Base-by-base conservation (phyloP, 129 eudicot genomes). In the Saussurea involucrata region DNA sequence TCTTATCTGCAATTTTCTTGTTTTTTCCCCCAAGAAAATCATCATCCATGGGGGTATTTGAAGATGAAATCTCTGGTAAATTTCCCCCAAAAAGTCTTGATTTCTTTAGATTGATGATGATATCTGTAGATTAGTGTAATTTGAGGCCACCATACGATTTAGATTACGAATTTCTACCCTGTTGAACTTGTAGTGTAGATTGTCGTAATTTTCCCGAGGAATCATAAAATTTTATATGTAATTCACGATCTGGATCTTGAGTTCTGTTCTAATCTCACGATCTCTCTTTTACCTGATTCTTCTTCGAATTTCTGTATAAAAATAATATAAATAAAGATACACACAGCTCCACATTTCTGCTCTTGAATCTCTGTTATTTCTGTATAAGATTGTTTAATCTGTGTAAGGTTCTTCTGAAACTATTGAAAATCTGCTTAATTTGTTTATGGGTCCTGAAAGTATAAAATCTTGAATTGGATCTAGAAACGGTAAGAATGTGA, bases 81-180 rank as follows among this genome's bases (percentile, higher is more conserved):
- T 53, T 17, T 53, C 24, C 55, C 69, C 42, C 13, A 68, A 73
- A 76, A 31, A 42, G 28, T 40, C 24, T 67, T 76, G 81, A 76
- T 76, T 24, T 67, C 27, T 29, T 66, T 76, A 10, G 49, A 67
- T 49, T 67, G 29, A 44, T 76, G 80, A 65, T 76, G 65, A 27
- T n/a, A 22, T 68, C 17, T 60, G 82, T 78, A 70, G 82, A 78
- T 70, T 70, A 77, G 81, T 55, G 60, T 55, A 68, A 77, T 77
- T 29, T 77, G 68, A 67, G 73, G 31, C 20, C 33, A 27, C 36
- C 21, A 76, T 22, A 34, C 21, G 29, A 68, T 57, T n/a, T 68
- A 32, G 22, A 34, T 49, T 49, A 53, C 61, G 61, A 53, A n/a
- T 53, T 53, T 53, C 8, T 49, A 21, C 17, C 58, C 1, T 49